Evolutionary conservation across 2,329 filamentous ascomycete genomes (phyloP).

Genomic region (Aspergillus udagawae): DNA sequence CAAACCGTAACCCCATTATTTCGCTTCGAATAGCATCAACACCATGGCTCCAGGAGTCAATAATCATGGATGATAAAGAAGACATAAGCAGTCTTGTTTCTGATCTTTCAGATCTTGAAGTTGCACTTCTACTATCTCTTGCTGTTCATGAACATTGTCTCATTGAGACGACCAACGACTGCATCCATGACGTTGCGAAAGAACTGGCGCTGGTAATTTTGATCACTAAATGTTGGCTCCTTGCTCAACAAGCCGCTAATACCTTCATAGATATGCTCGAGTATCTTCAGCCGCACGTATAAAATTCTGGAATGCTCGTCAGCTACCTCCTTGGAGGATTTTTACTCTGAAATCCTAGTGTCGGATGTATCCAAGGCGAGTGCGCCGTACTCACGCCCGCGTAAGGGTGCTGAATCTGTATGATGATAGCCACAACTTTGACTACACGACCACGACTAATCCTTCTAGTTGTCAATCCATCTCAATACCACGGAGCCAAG

Average conservation of each 20-base stretch:
- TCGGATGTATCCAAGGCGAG: constrained; percentile 26
- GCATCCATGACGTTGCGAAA: constrained; percentile 64
- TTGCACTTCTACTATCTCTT: constrained; percentile 78
- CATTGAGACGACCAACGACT: constrained; percentile 64
- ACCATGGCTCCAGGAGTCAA: not conserved
- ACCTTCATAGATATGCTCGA: constrained; percentile 55
- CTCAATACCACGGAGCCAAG: constrained; percentile 14
- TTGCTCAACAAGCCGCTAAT: not conserved
- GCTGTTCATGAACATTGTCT: constrained; percentile 83
- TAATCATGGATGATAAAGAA: constrained; percentile 14
- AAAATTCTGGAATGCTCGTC: constrained; percentile 69
- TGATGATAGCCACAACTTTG: constrained; percentile 1
- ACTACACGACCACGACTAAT: not conserved
- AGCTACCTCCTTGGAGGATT: constrained; percentile 74
- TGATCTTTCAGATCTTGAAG: constrained; percentile 78
- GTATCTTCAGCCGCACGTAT: constrained; percentile 69
- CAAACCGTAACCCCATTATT: not conserved
- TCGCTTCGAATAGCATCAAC: not conserved
- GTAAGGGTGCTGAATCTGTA: constrained; percentile 18
- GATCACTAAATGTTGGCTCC: not conserved
- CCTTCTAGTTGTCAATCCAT: not conserved
- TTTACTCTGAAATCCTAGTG: constrained; percentile 65
- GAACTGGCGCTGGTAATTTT: constrained; percentile 65
- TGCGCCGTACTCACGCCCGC: constrained; percentile 8
- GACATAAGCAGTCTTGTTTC: constrained; percentile 66